A percentile compares a stretch with the other conserved stretches of the same genome.
These are phyloP conservation scores for Crithidia expoeki DNA, from an alignment of 208 protist species.

Conservation along the genomic window DNA sequence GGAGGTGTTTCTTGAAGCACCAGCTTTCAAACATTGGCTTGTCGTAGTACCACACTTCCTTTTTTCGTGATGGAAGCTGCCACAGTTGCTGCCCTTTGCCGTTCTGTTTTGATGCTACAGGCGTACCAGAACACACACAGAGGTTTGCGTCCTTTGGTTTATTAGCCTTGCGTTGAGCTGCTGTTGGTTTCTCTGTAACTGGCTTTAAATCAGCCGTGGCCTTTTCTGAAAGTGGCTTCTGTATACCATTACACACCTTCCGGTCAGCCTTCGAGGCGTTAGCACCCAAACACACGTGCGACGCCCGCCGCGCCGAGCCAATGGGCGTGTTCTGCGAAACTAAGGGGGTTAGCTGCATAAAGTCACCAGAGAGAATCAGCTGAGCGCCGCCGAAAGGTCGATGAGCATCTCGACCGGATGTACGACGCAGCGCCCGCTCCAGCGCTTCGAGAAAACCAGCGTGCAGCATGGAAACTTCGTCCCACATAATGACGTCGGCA, in stretches of 20 bases:
- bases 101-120: not conserved
- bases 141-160: too few species aligned
- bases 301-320: not conserved
- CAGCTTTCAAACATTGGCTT: slow-evolving; percentile 70
- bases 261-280: not conserved
- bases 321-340: not conserved
- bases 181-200: not conserved
- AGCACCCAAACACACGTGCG: not conserved
- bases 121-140: too few species aligned
- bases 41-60: slow-evolving; percentile 41
- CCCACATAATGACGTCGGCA: slow-evolving; percentile 75
- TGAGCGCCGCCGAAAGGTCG: slow-evolving; percentile 92
- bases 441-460: slow-evolving; percentile 80
- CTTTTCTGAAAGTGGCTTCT: not conserved
- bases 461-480: slow-evolving; percentile 93
- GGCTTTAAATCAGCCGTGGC: not conserved
- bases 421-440: slow-evolving; percentile 68
- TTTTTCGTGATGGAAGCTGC: not conserved
- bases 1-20: slow-evolving; percentile 59
- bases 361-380: slow-evolving; percentile 93
- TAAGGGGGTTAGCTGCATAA: slow-evolving; percentile 91
- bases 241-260: not conserved
- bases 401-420: slow-evolving; percentile 33
- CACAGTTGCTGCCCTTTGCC: not conserved
- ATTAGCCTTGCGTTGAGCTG: too few species aligned